Evolutionary conservation across 306 rosid genomes (phyloP).

Genomic region (Prunus mume): DNA sequence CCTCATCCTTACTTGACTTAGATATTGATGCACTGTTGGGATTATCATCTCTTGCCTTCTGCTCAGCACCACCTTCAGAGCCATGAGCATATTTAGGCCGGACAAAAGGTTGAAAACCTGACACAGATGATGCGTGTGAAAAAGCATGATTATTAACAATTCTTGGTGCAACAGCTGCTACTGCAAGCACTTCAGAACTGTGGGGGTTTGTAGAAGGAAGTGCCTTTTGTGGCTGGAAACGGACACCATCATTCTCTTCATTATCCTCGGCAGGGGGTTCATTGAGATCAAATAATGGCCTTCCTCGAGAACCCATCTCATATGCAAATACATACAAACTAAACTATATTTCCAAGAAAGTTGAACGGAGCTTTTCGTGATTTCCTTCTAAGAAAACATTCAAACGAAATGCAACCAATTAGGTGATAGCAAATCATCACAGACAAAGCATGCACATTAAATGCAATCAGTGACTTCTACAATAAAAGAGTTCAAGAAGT

Average conservation of each 20-base stretch:
- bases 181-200: slow-evolving; percentile 46
- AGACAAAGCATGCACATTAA: not conserved
- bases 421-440: not conserved
- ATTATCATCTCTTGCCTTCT: slow-evolving; percentile 37
- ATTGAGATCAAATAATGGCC: slow-evolving; percentile 88
- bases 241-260: slow-evolving; percentile 51
- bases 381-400: slow-evolving; percentile 26
- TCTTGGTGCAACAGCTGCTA: slow-evolving; percentile 52
- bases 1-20: slow-evolving; percentile 40
- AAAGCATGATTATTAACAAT: slow-evolving; percentile 67
- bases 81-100: slow-evolving; percentile 51
- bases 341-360: slow-evolving; percentile 21
- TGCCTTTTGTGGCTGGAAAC: slow-evolving; percentile 69
- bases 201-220: slow-evolving; percentile 56
- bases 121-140: slow-evolving; percentile 80
- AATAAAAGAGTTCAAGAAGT: not conserved
- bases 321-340: slow-evolving; percentile 73
- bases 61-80: slow-evolving; percentile 46
- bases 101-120: slow-evolving; percentile 94
- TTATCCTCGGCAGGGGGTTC: slow-evolving; percentile 88
- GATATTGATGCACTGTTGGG: slow-evolving; percentile 30
- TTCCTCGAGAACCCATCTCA: slow-evolving; percentile 98
- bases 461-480: not conserved
- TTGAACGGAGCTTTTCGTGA: slow-evolving; percentile 18
- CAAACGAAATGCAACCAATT: slow-evolving; percentile 50